Evolutionary conservation across 208 protist species (phyloP), one percentile per base, ranked within the genome.

Genomic region (Trypanosoma congolense): DNA sequence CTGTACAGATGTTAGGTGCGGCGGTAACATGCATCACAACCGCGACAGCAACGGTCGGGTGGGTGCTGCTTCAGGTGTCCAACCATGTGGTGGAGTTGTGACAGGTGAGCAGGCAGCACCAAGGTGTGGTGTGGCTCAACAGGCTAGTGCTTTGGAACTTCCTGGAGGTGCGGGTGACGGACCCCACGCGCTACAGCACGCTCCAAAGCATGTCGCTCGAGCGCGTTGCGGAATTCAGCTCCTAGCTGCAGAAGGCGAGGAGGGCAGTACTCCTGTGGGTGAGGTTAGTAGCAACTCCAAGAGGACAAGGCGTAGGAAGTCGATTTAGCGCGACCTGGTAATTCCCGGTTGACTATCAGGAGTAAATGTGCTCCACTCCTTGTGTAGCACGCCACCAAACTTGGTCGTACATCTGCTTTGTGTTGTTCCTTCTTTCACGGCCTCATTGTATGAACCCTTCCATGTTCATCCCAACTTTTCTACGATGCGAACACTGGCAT

Each of bases 301-400:
- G 28, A 65, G 53, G 14, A 24, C 31, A 35, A 56, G 51, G 18
- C 60, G 60, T 38, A 35, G 60, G 29, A 65, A 58, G 2, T 65
- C 60, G 5, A 19, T 65, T 8, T 65, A 25, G 45, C 33, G 16
- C 42, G 10, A 33, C 31, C 41, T 0, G 12, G 12, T 38, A 16
- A 16, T 38, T 38, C 12, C 12, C 12, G 33, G 9, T 38, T 12
- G 9, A 38, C 6, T 16, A 12, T 12, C 6, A 38, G 33, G 12
- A 38, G 9, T 16, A 38, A 6, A 38, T 12, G 33, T 38, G 33
- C n/a, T n/a, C n/a, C n/a, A n/a, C n/a, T n/a, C n/a, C n/a, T n/a
- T n/a, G n/a, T n/a, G n/a, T n/a, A n/a, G n/a, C n/a, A n/a, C n/a
- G n/a, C n/a, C n/a, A n/a, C n/a, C n/a, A n/a, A n/a, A n/a, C n/a